phyloP scores from a whole-genome alignment of 768 basidiomycete species.

The Chlorophyllum brunneum region DNA sequence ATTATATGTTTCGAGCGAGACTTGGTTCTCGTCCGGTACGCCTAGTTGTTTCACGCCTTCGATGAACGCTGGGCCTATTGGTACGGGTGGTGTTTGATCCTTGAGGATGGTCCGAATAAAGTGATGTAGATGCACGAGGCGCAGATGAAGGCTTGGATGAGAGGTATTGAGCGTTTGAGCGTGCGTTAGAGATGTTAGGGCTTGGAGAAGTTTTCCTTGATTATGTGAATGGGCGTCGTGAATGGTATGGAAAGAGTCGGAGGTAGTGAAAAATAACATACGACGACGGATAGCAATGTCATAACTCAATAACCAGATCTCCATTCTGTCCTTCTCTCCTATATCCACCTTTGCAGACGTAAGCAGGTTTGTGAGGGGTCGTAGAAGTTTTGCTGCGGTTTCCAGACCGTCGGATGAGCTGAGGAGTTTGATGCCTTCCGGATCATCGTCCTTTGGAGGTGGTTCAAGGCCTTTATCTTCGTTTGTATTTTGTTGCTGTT shows the following conservation, averaged over 20 bases:
- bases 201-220: slow-evolving; percentile 78
- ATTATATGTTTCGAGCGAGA: slow-evolving; percentile 66
- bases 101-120: slow-evolving; percentile 33
- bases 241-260: neutral
- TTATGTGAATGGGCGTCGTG: neutral
- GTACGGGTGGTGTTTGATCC: slow-evolving; percentile 39
- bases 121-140: slow-evolving; percentile 54
- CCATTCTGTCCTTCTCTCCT: slow-evolving; percentile 36
- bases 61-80: slow-evolving; percentile 47
- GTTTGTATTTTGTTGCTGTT: slow-evolving; percentile 28
- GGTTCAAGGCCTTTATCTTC: slow-evolving; percentile 74
- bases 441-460: slow-evolving; percentile 73
- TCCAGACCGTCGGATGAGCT: slow-evolving; percentile 63
- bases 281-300: slow-evolving; percentile 83
- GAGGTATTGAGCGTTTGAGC: slow-evolving; percentile 51
- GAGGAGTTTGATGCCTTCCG: slow-evolving; percentile 73
- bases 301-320: slow-evolving; percentile 71
- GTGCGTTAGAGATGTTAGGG: slow-evolving; percentile 58
- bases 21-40: slow-evolving; percentile 29
- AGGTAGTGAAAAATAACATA: slow-evolving; percentile 32
- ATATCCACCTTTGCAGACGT: slow-evolving; percentile 15
- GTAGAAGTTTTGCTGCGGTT: slow-evolving; percentile 67
- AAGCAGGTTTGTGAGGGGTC: slow-evolving; percentile 53
- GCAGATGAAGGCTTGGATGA: slow-evolving; percentile 67
- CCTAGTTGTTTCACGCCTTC: slow-evolving; percentile 47